These are phyloP conservation scores for Vigna hirtella DNA, from an alignment of 306 rosid species.

Conservation along the genomic window DNA sequence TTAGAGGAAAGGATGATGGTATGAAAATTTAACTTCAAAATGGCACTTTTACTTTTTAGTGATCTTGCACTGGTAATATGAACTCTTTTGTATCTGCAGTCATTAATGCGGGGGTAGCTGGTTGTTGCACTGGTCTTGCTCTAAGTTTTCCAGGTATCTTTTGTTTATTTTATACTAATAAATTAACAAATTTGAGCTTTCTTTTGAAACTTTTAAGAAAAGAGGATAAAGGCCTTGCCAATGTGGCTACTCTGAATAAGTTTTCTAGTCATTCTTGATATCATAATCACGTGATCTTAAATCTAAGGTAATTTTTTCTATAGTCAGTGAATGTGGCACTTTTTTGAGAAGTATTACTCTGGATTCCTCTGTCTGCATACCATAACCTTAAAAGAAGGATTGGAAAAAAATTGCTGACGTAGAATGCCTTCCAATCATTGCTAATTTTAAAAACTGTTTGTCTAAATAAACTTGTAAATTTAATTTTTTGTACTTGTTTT, in stretches of 20 bases:
- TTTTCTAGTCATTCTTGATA: slow-evolving; percentile 18
- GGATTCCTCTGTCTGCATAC: not conserved
- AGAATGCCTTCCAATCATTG: slow-evolving; percentile 3
- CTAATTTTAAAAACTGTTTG: slow-evolving; percentile 17
- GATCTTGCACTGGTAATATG: slow-evolving; percentile 16
- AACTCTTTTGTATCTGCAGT: slow-evolving; percentile 57
- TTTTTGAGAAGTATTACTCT: slow-evolving; percentile 14
- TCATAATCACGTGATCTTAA: not conserved
- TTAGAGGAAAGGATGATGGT: slow-evolving; percentile 99
- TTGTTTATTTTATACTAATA: not conserved
- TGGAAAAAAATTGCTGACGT: not conserved
- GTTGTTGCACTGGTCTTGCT: slow-evolving; percentile 98
- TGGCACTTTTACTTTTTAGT: slow-evolving; percentile 1
- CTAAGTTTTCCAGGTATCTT: slow-evolving; percentile 90
- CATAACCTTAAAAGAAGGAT: not conserved
- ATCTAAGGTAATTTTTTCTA: not conserved
- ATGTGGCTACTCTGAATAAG: not conserved
- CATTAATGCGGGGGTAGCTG: slow-evolving; percentile 96
- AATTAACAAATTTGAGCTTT: not conserved
- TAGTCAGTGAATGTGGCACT: not conserved
- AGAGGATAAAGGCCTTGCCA: slow-evolving; percentile 19
- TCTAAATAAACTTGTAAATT: slow-evolving; percentile 30
- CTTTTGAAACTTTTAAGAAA: slow-evolving; percentile 13
- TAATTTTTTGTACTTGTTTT: slow-evolving; percentile 14
- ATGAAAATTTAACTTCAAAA: slow-evolving; percentile 33